Percentiles rank a stretch among this genome's conserved stretches.
Conservation (phyloP, 306 rosid species). For the Lathyrus oleraceus region DNA sequence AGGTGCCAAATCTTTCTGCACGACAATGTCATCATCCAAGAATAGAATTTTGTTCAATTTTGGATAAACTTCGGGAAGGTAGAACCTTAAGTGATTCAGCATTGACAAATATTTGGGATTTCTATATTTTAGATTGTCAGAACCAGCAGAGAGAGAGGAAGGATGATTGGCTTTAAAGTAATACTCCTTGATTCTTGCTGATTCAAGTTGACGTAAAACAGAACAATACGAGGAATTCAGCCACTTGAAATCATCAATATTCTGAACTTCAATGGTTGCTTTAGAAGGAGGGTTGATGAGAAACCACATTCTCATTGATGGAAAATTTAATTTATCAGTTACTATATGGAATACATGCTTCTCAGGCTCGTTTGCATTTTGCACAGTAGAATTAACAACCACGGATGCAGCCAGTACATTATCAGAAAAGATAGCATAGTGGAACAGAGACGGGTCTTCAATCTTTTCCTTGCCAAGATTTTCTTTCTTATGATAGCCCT, state of each 20-base stretch:
- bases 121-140: constrained; percentile 88
- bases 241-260: constrained; percentile 93
- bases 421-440: constrained; percentile 95
- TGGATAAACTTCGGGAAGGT: constrained; percentile 93
- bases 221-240: constrained; percentile 95
- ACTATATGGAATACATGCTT: constrained; percentile 93
- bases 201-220: constrained; percentile 92
- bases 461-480: constrained; percentile 54
- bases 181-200: constrained; percentile 86
- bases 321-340: constrained; percentile 85
- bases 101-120: constrained; percentile 94
- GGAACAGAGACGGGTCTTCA: constrained; percentile 81
- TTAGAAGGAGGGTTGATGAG: constrained; percentile 74
- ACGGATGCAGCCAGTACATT: constrained; percentile 93
- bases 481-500: constrained; percentile 63
- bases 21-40: constrained; percentile 95
- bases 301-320: constrained; percentile 97
- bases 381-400: constrained; percentile 86
- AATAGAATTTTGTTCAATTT: constrained; percentile 88
- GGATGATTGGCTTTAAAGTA: constrained; percentile 94
- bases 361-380: constrained; percentile 82
- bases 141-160: constrained; percentile 78
- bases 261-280: constrained; percentile 79
- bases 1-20: constrained; percentile 90
- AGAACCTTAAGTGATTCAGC: constrained; percentile 93